phyloP scores from a whole-genome alignment of 495 filamentous ascomycete genomes.

The Trichoderma asperelloides region DNA sequence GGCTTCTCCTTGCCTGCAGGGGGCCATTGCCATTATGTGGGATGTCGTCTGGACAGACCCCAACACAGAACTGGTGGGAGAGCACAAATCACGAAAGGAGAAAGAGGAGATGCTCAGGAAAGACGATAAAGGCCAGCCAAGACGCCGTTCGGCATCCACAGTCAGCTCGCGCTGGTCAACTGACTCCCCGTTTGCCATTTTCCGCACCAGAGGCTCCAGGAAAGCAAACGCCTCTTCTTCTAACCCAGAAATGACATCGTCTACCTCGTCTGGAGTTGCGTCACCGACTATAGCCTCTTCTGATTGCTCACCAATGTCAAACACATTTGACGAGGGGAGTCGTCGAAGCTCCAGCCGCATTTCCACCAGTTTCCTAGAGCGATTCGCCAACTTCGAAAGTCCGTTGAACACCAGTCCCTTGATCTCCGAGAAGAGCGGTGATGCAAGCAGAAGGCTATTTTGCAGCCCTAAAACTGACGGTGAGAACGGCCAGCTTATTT shows the following conservation, averaged over 20 bases:
- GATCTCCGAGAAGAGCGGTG: background rate
- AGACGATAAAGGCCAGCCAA: conserved; percentile 18
- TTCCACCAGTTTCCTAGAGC: background rate
- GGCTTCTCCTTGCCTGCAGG: background rate
- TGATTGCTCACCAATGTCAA: background rate
- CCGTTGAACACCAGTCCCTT: background rate
- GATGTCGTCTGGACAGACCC: conserved; percentile 44
- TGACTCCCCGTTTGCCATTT: conserved; percentile 25
- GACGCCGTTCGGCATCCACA: conserved; percentile 25
- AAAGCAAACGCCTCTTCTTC: background rate
- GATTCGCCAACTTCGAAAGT: background rate
- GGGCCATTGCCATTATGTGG: conserved; percentile 32
- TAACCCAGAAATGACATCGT: background rate
- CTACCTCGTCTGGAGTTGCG: background rate
- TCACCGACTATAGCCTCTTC: background rate
- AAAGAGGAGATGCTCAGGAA: conserved; percentile 23
- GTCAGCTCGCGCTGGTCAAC: conserved; percentile 26
- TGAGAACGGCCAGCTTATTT: background rate
- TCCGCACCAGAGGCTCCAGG: conserved; percentile 22
- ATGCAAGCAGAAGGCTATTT: background rate
- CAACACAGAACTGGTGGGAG: conserved; percentile 34
- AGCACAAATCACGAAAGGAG: conserved; percentile 32
- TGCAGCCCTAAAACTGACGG: background rate
- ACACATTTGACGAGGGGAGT: background rate
- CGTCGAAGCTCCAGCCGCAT: background rate